A percentile compares a stretch with the other conserved stretches of the same genome.
Evolutionary conservation across 768 basidiomycete genomes (phyloP).

Genomic region (Leccinum barrowsii): DNA sequence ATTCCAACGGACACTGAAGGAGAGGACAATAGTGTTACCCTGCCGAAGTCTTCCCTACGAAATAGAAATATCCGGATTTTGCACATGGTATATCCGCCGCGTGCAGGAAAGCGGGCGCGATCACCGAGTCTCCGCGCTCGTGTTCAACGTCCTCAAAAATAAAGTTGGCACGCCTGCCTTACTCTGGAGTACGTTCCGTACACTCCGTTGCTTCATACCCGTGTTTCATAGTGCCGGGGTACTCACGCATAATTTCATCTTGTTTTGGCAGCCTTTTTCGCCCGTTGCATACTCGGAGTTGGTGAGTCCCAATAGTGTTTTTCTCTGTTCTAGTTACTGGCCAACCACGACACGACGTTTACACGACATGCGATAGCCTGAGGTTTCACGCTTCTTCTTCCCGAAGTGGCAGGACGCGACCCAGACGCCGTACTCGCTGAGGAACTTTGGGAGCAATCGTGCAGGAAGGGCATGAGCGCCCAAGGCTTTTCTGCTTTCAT

Average conservation of each 20-base stretch:
- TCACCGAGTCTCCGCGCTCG: constrained; percentile 72
- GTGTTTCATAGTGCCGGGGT: background rate
- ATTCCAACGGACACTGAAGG: background rate
- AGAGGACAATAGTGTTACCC: constrained; percentile 53
- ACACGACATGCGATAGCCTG: background rate
- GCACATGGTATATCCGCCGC: constrained; percentile 78
- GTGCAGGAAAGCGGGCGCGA: constrained; percentile 70
- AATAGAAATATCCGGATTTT: constrained; percentile 55
- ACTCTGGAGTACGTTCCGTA: constrained; percentile 52
- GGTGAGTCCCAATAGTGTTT: constrained; percentile 15
- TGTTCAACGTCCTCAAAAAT: constrained; percentile 66
- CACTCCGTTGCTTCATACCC: background rate
- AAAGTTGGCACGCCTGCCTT: too few species aligned
- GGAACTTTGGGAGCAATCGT: constrained; percentile 32
- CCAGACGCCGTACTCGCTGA: constrained; percentile 43
- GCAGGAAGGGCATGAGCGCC: background rate
- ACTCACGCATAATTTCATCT: background rate
- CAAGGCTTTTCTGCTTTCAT: background rate
- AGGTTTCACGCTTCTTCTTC: constrained; percentile 41
- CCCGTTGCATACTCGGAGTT: constrained; percentile 57
- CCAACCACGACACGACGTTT: background rate
- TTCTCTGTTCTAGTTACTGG: too few species aligned
- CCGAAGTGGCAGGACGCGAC: constrained; percentile 27
- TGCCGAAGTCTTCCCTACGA: constrained; percentile 75
- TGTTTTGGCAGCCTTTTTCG: constrained; percentile 65